These are phyloP conservation scores for Nidularia pulvinata DNA, from an alignment of 768 basidiomycete genomes.

Conservation along the genomic window DNA sequence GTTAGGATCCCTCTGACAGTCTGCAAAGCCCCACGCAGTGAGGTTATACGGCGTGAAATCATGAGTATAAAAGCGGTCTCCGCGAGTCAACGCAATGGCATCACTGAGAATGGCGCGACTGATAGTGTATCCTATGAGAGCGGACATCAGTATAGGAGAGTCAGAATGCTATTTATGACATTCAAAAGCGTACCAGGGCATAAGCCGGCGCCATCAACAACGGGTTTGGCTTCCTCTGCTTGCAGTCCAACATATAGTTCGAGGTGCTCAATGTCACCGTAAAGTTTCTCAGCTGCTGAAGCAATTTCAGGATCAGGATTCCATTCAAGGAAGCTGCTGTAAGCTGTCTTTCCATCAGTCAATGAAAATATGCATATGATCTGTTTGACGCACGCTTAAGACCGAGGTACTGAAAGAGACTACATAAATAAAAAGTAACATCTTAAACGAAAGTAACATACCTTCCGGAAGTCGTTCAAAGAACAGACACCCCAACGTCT, in stretches of 20 bases:
- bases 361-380: neutral
- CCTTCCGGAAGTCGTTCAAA: constrained; percentile 81
- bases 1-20: constrained; percentile 73
- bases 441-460: too few species aligned
- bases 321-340: constrained; percentile 77
- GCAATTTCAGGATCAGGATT: constrained; percentile 73
- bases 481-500: constrained; percentile 82
- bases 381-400: constrained; percentile 55
- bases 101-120: constrained; percentile 86
- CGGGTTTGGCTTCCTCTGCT: constrained; percentile 75
- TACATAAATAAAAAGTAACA: too few species aligned
- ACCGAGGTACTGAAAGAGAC: constrained; percentile 57
- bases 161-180: constrained; percentile 47
- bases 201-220: constrained; percentile 78
- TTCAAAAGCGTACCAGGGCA: constrained; percentile 65
- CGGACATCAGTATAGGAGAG: neutral
- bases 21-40: constrained; percentile 84
- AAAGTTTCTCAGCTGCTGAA: constrained; percentile 73
- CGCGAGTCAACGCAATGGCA: constrained; percentile 84
- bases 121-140: constrained; percentile 68
- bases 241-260: constrained; percentile 84
- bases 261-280: constrained; percentile 72
- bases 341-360: constrained; percentile 38
- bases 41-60: constrained; percentile 82
- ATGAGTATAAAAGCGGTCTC: constrained; percentile 80